These are phyloP conservation scores for Fusarium sp. DNA, from an alignment of 2,329 filamentous ascomycete genomes.

Conservation along the genomic window DNA sequence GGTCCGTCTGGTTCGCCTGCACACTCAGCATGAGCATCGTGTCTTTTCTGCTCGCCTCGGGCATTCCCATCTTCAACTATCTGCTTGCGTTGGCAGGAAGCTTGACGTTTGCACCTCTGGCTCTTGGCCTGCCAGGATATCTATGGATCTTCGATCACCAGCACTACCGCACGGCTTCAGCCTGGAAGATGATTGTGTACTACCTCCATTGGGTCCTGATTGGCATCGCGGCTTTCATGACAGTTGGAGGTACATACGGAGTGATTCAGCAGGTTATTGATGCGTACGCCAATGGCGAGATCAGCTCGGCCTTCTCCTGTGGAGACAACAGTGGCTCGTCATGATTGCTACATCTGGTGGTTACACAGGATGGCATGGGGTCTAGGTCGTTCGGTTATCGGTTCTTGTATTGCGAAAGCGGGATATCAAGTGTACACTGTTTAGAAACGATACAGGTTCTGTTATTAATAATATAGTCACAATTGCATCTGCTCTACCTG, in stretches of 20 bases:
- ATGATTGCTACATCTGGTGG: background rate
- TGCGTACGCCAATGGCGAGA: slow-evolving; percentile 61
- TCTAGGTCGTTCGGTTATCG: no score
- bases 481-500: no score
- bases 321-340: slow-evolving; percentile 53
- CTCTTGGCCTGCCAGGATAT: slow-evolving; percentile 43
- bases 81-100: slow-evolving; percentile 48
- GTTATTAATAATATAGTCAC: no score
- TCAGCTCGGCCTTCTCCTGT: slow-evolving; percentile 61
- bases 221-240: slow-evolving; percentile 41
- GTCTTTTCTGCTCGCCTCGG: slow-evolving; percentile 39
- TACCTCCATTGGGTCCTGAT: slow-evolving; percentile 41
- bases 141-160: slow-evolving; percentile 43
- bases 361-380: no score
- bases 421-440: no score
- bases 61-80: slow-evolving; percentile 47
- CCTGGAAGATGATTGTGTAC: slow-evolving; percentile 30
- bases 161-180: slow-evolving; percentile 31
- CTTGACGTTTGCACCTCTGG: slow-evolving; percentile 48
- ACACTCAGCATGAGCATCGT: slow-evolving; percentile 37
- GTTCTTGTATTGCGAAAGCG: no score
- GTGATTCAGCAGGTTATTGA: slow-evolving; percentile 63
- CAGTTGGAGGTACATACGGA: slow-evolving; percentile 48
- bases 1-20: slow-evolving; percentile 52
- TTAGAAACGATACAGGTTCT: no score